Conservation (phyloP, 2,329 filamentous ascomycete species). For the Diaporthe destruens region DNA sequence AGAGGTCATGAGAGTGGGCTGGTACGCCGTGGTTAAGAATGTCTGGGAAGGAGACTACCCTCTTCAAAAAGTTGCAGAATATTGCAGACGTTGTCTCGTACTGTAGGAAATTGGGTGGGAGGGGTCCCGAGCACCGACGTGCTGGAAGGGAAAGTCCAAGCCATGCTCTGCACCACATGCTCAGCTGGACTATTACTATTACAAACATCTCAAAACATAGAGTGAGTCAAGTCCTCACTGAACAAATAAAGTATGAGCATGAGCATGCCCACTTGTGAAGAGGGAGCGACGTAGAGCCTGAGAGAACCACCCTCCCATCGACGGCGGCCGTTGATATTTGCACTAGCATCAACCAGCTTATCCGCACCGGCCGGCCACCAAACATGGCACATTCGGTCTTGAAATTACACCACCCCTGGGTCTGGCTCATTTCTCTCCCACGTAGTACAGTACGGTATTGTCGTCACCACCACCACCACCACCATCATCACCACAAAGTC, state of each 20-base stretch:
- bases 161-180: background rate
- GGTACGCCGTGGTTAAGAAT: background rate
- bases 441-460: too few relatives aligned
- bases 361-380: background rate
- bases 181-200: background rate
- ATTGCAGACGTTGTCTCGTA: background rate
- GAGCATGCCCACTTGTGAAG: background rate
- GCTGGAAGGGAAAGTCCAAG: background rate
- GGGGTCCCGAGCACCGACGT: too few relatives aligned
- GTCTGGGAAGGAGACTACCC: too few relatives aligned
- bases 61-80: background rate
- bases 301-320: background rate
- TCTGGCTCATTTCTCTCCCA: background rate
- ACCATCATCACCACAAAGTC: background rate
- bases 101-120: too few relatives aligned
- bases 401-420: background rate
- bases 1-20: slow-evolving; percentile 67
- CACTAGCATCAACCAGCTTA: slow-evolving; percentile 20
- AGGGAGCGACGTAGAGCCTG: background rate
- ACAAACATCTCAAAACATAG: background rate
- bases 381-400: background rate
- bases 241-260: background rate
- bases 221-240: background rate
- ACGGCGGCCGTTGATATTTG: slow-evolving; percentile 14
- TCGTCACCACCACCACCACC: too few relatives aligned